Evolutionary conservation across 2,329 filamentous ascomycete genomes (phyloP), one percentile per base, ranked within the genome.

Genomic region (Xylariaceae sp.): DNA sequence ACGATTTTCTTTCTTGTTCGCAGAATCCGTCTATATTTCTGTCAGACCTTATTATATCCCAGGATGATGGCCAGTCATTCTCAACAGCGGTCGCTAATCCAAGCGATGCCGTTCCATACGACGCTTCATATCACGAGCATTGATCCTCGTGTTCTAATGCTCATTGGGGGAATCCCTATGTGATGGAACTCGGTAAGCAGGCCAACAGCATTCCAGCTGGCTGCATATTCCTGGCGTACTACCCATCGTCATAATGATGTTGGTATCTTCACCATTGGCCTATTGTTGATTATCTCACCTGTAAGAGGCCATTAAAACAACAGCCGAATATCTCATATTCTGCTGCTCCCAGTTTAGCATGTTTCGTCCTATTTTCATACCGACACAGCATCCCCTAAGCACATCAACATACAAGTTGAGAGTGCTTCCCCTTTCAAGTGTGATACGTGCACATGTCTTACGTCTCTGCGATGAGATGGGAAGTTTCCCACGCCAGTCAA

Each of bases 401-500:
- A 35, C 56, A 53, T 49, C 37, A 47, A 18, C 18, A 51, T 11
- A 42, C 10, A 48, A 45, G 37, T 51, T 23, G 54, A 53, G 49
- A 57, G 47, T 55, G 51, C 56, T 58, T 39, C 35, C 44, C 48
- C 50, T 51, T 39, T 51, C 30, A 45, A 23, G 59, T 57, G 42
- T 55, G 48, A 54, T 30, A 48, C 48, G 39, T 56, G 48, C 52
- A 53, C 7, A 42, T 53, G 49, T 54, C 48, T 62, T 59, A 8
- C 39, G 49, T 51, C 54, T 45, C 45, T 15, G 48, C 35, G 56
- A 55, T 59, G 51, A 55, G 55, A 56, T 53, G 39, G 39, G 59
- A 62, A 62, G 62, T 49, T 60, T 56, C 51, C 60, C 50, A 52
- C 52, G 52, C 52, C 48, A 35, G 17, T 30, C 58, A 53, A 58